Evolutionary conservation across 192 early-diverging fungal genomes (phyloP).

Genomic region (Coemansia sp.): DNA sequence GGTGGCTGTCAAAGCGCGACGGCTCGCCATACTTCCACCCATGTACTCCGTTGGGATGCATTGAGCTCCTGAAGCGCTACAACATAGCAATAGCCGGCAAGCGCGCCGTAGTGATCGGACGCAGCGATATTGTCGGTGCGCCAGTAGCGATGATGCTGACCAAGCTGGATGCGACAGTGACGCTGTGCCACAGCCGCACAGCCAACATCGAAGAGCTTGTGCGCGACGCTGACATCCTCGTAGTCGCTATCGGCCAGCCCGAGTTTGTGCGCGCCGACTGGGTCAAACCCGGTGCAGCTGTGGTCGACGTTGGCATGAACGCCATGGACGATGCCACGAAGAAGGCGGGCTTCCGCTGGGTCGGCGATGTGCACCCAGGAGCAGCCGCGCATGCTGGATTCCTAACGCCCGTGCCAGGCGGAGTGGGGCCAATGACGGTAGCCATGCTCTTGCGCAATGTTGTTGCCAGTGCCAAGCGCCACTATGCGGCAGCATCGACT

Average conservation of each 20-base stretch:
- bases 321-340: constrained; percentile 80
- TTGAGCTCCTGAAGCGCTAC: constrained; percentile 77
- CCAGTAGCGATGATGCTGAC: constrained; percentile 84
- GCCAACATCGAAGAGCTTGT: constrained; percentile 73
- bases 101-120: constrained; percentile 91
- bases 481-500: constrained; percentile 55
- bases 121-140: constrained; percentile 91
- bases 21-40: constrained; percentile 82
- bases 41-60: constrained; percentile 95
- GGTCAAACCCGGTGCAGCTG: constrained; percentile 89
- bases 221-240: constrained; percentile 81
- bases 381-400: constrained; percentile 69
- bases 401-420: constrained; percentile 97
- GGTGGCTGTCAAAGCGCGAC: constrained; percentile 79
- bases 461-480: constrained; percentile 71
- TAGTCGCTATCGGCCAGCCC: constrained; percentile 83
- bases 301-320: constrained; percentile 99
- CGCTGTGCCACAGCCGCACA: constrained; percentile 90
- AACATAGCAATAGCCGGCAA: constrained; percentile 75
- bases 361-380: constrained; percentile 87
- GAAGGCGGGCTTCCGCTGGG: constrained; percentile 86
- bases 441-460: constrained; percentile 96
- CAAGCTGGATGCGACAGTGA: constrained; percentile 84
- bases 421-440: constrained; percentile 99
- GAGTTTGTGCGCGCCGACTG: constrained; percentile 88